A percentile compares a stretch with the other conserved stretches of the same genome.
phyloP scores from a whole-genome alignment of 2,329 filamentous ascomycete species.

The Colletotrichum eremochloae region DNA sequence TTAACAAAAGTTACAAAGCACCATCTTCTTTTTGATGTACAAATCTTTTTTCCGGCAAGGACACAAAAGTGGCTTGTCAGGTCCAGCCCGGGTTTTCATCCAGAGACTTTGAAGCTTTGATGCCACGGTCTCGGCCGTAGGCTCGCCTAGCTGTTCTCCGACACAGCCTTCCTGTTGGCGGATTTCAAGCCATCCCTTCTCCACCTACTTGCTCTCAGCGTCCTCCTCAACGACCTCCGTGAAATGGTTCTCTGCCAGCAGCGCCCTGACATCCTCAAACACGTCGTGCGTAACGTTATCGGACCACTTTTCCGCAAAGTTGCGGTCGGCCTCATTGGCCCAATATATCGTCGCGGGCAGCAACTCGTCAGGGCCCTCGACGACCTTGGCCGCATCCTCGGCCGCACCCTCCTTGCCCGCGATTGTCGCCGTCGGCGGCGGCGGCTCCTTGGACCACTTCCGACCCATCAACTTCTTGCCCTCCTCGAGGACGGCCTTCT shows the following conservation, averaged over 20 bases:
- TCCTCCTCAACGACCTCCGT: slow-evolving; percentile 22
- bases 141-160: slow-evolving; percentile 40
- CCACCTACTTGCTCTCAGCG: neutral
- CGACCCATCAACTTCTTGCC: slow-evolving; percentile 20
- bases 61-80: neutral
- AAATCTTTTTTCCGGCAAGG: neutral
- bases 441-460: slow-evolving; percentile 36
- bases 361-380: slow-evolving; percentile 46
- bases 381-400: slow-evolving; percentile 34
- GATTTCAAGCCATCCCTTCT: neutral
- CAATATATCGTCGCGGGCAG: slow-evolving; percentile 64
- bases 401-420: slow-evolving; percentile 29
- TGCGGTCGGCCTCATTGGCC: slow-evolving; percentile 62
- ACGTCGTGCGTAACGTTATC: slow-evolving; percentile 66
- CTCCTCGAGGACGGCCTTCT: slow-evolving; percentile 33
- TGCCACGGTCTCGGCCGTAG: neutral
- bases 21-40: slow-evolving; percentile 35
- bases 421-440: neutral
- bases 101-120: neutral
- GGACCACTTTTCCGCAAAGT: slow-evolving; percentile 64
- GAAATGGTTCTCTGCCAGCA: slow-evolving; percentile 11
- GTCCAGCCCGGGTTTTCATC: neutral
- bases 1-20: slow-evolving; percentile 17
- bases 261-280: slow-evolving; percentile 44
- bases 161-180: slow-evolving; percentile 44